phyloP scores from a whole-genome alignment of 2,329 filamentous ascomycete genomes.

The Trichoderma breve region DNA sequence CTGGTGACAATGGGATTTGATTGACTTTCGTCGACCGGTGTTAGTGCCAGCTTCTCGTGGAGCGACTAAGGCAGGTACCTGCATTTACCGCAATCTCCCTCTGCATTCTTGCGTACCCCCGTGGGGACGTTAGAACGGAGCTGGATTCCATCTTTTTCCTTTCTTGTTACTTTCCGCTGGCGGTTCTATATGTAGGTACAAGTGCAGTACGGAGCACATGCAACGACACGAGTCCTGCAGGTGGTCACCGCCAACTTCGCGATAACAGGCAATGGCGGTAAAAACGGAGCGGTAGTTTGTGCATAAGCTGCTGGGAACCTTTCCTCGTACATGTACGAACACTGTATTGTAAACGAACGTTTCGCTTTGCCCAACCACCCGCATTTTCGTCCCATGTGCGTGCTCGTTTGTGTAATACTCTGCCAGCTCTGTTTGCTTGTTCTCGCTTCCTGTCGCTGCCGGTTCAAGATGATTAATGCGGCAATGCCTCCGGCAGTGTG shows the following conservation, averaged over 20 bases:
- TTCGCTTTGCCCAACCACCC: neutral
- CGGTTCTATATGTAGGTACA: neutral
- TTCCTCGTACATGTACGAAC: neutral
- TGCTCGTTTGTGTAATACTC: neutral
- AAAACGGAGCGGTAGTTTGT: neutral
- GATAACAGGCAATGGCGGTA: neutral
- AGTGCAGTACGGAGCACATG: neutral
- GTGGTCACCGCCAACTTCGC: slow-evolving; percentile 3
- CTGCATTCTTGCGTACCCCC: slow-evolving; percentile 17
- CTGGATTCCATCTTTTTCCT: neutral
- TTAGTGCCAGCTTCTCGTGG: neutral
- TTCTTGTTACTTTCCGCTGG: neutral
- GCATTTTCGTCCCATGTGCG: neutral
- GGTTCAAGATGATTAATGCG: slow-evolving; percentile 9
- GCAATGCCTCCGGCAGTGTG: slow-evolving; percentile 8
- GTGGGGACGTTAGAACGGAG: slow-evolving; percentile 13
- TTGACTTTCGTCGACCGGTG: neutral
- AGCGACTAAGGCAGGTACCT: slow-evolving; percentile 17
- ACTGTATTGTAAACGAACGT: neutral
- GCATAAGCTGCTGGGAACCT: neutral
- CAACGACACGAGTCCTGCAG: neutral
- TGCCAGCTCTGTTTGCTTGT: neutral
- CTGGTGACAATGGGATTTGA: neutral
- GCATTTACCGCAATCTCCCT: slow-evolving; percentile 18
- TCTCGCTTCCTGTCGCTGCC: neutral